phyloP scores from a whole-genome alignment of 148 eudicot species.

The Nepenthes mirabilis region DNA sequence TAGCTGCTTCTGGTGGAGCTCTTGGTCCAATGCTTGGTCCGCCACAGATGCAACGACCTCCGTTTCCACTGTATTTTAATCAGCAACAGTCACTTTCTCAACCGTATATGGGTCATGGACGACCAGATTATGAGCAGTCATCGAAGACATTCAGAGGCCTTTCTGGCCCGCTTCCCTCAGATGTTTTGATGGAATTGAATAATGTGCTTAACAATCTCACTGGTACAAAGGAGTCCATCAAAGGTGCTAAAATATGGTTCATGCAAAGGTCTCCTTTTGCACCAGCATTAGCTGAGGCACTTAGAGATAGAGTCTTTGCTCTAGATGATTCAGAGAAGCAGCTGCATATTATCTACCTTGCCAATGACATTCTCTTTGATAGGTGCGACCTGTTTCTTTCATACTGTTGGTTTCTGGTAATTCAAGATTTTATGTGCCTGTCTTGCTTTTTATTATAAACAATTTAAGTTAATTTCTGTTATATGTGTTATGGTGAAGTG shows the following conservation, averaged over 20 bases:
- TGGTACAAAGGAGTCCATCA: constrained; percentile 93
- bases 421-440: too few species aligned
- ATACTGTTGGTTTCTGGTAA: too few species aligned
- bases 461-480: too few species aligned
- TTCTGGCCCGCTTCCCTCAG: constrained; percentile 81
- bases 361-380: constrained; percentile 94
- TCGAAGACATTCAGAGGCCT: constrained; percentile 60
- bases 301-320: constrained; percentile 61
- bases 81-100: constrained; percentile 60
- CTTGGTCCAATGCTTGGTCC: constrained; percentile 32
- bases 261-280: constrained; percentile 96
- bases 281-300: constrained; percentile 79
- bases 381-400: constrained; percentile 30
- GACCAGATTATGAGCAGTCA: constrained; percentile 57
- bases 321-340: constrained; percentile 87
- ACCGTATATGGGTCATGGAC: constrained; percentile 53
- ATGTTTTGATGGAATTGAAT: constrained; percentile 84
- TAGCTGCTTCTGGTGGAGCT: constrained; percentile 32
- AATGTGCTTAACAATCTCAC: constrained; percentile 69
- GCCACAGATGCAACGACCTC: constrained; percentile 57
- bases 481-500: too few species aligned
- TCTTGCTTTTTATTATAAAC: too few species aligned
- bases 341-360: constrained; percentile 82
- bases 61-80: constrained; percentile 54
- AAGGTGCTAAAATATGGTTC: constrained; percentile 95